Conservation (phyloP, 495 filamentous ascomycete species). For the Daldinia caldariorum region DNA sequence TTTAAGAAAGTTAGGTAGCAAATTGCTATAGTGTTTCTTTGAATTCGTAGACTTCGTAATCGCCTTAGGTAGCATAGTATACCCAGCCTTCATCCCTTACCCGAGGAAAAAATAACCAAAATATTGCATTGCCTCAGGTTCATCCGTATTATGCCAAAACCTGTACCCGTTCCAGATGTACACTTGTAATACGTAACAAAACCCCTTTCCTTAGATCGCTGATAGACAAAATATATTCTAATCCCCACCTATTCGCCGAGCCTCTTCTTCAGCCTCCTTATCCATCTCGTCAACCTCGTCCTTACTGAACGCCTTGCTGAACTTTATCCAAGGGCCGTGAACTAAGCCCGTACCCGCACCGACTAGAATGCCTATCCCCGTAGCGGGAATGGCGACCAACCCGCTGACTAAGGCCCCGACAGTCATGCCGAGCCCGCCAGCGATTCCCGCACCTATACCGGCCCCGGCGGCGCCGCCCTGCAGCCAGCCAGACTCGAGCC, state of each 20-base stretch:
- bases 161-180: background rate
- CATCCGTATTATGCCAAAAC: background rate
- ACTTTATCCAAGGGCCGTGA: conserved; percentile 53
- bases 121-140: background rate
- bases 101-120: background rate
- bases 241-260: conserved; percentile 27
- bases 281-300: conserved; percentile 48
- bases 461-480: conserved; percentile 51
- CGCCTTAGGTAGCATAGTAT: background rate
- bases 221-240: background rate
- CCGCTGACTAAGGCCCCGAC: conserved; percentile 51
- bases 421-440: conserved; percentile 46
- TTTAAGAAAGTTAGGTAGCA: background rate
- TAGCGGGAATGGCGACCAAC: conserved; percentile 47
- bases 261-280: conserved; percentile 44
- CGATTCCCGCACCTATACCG: conserved; percentile 50
- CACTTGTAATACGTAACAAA: background rate
- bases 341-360: conserved; percentile 50
- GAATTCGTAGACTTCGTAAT: background rate
- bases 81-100: background rate
- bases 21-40: background rate
- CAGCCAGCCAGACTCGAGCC: conserved; percentile 51
- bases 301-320: conserved; percentile 40
- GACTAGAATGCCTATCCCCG: conserved; percentile 46
- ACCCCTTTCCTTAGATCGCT: background rate